Evolutionary conservation across 139 green algal species (phyloP), one percentile per base, ranked within the genome.

Genomic region (Coelastrella sp.): DNA sequence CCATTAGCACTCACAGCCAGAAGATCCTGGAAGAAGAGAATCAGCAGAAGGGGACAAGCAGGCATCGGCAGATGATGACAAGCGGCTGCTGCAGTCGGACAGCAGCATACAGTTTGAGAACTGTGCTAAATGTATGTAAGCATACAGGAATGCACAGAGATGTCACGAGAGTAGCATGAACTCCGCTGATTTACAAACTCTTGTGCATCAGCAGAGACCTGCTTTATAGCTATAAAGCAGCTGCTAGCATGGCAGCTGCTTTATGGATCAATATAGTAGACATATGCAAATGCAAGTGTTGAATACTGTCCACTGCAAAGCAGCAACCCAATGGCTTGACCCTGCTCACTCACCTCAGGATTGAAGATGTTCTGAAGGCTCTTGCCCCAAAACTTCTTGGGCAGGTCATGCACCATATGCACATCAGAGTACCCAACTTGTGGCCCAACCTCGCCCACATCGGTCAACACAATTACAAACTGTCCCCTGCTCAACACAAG

Each of bases 341-440:
- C 1, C 35, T 49, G 35, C 3, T 49, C 35, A 49, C 78, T 11
- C 22, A 85, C 80, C 80, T 74, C 8, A 7, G 80, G 58, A 8
- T 85, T 85, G 58, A 72, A 85, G 58, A 85, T 73, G 80, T 85
- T 85, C 57, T 14, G 17, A 17, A 85, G 58, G 7, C 10, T 73
- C 11, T 73, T 35, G 80, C 59, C 80, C 58, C 80, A 72, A 59
- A 85, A 85, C 58, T 58, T 22, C 58, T 73, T 22, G 56, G 80
- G 80, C 57, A 85, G 8, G 19, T 58, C 8, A 57, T 56, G 58
- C 80, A 85, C 8, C 35, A 57, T 49, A 17, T 73, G 80, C 58
- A 58, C 74, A 57, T 11, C 74, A 24, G 70, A 6, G 19, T 11
- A n/a, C 17, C n/a, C 20, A 6, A 15, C 70, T 7, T 17, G 7